Evolutionary conservation across 2,329 filamentous ascomycete species (phyloP).

Genomic region (Stromatinia cepivora): DNA sequence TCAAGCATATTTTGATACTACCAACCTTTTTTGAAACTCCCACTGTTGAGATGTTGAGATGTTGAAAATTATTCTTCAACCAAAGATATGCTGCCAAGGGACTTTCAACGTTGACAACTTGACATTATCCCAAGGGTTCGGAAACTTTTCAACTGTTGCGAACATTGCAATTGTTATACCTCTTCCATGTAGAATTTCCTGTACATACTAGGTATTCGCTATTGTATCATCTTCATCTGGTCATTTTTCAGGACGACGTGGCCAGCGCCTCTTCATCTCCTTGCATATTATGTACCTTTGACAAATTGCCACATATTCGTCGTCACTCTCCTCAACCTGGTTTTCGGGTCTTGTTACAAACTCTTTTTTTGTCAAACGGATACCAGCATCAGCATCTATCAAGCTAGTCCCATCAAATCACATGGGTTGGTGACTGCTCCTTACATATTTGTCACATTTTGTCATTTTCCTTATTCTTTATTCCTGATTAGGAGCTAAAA

Average conservation of each 20-base stretch:
- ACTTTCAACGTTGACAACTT: not conserved
- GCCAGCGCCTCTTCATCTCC: constrained; percentile 19
- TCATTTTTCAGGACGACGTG: constrained; percentile 4
- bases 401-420: constrained; percentile 5
- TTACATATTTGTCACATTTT: not conserved
- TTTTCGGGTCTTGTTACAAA: not conserved
- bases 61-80: not conserved
- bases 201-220: not conserved
- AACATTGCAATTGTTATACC: not conserved
- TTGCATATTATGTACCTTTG: constrained; percentile 7
- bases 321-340: not conserved
- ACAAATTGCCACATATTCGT: constrained; percentile 6
- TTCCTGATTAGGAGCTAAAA: not conserved
- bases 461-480: not conserved
- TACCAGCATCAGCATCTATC: not conserved
- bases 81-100: constrained; percentile 17
- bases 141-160: not conserved
- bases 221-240: not conserved
- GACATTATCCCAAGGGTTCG: not conserved
- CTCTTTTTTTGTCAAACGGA: not conserved
- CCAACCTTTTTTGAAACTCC: constrained; percentile 2
- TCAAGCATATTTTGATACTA: constrained; percentile 9
- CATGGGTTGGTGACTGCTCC: not conserved
- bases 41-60: not conserved
- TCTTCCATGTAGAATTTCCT: not conserved